Base-by-base conservation (phyloP, 202 grass and related monocot genomes). In the Bolboschoenoplectus hybrid region DNA sequence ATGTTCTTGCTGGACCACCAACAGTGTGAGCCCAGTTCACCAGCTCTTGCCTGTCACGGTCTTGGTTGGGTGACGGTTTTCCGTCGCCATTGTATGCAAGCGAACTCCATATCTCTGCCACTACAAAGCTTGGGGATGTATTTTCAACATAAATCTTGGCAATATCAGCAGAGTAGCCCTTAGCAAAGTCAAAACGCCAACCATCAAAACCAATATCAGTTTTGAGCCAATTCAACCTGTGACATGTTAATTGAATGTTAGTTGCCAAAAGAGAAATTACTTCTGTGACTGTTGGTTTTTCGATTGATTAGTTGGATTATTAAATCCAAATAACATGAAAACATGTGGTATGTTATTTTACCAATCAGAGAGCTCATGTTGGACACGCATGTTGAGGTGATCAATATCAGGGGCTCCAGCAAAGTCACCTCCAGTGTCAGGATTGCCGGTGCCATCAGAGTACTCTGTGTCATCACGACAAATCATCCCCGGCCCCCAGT, bases 111-210 rank as follows among this genome's bases (percentile, higher is more conserved):
- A 97, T 91, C 89, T 97, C 95, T 0, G 92, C 95, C 11, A 97
- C 92, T 0, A 94, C 89, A 57, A 94, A 93, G 50, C 49, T 77
- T 1, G 95, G 89, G 0, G 44, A 34, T 1, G 92, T 91, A 85
- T 44, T 86, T 14, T 82, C 64, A n/a, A 93, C 88, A 83, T 97
- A 97, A 16, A 86, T 81, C 83, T 84, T 93, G 20, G 95, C 92
- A 79, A 94, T 63, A 57, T 41, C 85, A 0, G 95, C 63, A 0
- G 95, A 95, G 84, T 95, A 98, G 0, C 93, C 96, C 74, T 88
- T 95, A 65, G 96, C 89, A 72, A 98, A 95, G 87, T 95, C 95
- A 13, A 98, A 71, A 44, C 91, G 88, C 95, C 95, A 98, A 17
- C 93, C 95, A 63, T 92, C 91, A 62, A 98, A 98, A 1, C 92